phyloP scores from a whole-genome alignment of 148 eudicot genomes.

The Vaccinium myrtillus region DNA sequence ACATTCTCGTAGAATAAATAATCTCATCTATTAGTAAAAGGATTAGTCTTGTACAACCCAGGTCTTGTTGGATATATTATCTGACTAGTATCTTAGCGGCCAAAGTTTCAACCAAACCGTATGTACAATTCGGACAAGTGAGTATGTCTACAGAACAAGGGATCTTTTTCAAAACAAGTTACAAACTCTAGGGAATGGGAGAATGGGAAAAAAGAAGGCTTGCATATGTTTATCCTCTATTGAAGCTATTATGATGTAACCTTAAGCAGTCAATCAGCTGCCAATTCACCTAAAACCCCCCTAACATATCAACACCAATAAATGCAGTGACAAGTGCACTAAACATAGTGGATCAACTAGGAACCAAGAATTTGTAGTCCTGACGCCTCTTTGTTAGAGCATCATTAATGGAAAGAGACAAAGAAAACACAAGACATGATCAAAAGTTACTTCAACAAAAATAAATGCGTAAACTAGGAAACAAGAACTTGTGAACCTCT shows the following conservation, averaged over 20 bases:
- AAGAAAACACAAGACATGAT: background rate
- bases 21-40: background rate
- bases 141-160: background rate
- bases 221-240: background rate
- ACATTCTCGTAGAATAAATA: background rate
- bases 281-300: background rate
- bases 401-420: background rate
- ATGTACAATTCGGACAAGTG: background rate
- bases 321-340: background rate
- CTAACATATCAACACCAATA: background rate
- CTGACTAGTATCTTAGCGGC: background rate
- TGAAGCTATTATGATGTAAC: background rate
- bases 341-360: background rate
- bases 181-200: background rate
- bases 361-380: background rate
- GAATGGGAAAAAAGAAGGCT: background rate
- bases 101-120: background rate
- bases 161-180: background rate
- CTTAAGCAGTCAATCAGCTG: background rate
- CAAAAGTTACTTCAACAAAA: background rate
- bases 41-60: background rate
- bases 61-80: background rate
- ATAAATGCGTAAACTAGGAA: background rate
- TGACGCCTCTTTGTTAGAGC: background rate
- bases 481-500: background rate